Evolutionary conservation across 768 basidiomycete species (phyloP), one percentile per base, ranked within the genome.

Genomic region (Podaxis sp.): DNA sequence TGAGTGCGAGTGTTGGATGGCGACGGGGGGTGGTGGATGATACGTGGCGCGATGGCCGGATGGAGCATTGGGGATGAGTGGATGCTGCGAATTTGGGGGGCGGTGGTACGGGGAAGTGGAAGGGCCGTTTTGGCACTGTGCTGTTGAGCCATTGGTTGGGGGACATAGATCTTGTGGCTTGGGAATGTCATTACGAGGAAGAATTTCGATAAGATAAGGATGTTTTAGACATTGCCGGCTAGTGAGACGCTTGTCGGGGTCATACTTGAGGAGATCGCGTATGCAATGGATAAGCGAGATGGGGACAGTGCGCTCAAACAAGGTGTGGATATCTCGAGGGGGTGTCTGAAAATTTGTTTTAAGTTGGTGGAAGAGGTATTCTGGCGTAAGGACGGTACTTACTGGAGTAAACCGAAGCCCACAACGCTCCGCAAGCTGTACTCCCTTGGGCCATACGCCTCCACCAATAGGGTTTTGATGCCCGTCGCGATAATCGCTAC

Each of bases 331-430:
- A 65, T 90, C 82, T 69, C 76, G 83, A 18, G 91, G 91, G 48
- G 75, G 77, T 50, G 79, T 79, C 91, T 93, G 68, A 16, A 50
- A 21, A 59, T 47, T 61, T 65, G 58, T 50, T 25, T 51, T 52
- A 61, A 44, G 48, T 36, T 5, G n/a, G 25, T 16, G 14, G 48
- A 51, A 58, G 16, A 47, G 23, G 38, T 28, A 51, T 38, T 48
- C 52, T 28, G 25, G n/a, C 35, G 57, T 57, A 61, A 57, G 62
- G 62, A 51, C 21, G 36, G 50, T 16, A 74, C 84, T 62, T 65
- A 96, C 95, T 82, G 93, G 94, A 55, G 88, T 90, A 75, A 97
- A 99, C 36, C 82, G 79, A 71, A 93, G 98, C 11, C 93, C 94
- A 63, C 90, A 87, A 42, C 81, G 80, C 70, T 86, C 85, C 13